Evolutionary conservation across 192 early-diverging fungal genomes (phyloP).

Genomic region (Entophlyctis luteolus): DNA sequence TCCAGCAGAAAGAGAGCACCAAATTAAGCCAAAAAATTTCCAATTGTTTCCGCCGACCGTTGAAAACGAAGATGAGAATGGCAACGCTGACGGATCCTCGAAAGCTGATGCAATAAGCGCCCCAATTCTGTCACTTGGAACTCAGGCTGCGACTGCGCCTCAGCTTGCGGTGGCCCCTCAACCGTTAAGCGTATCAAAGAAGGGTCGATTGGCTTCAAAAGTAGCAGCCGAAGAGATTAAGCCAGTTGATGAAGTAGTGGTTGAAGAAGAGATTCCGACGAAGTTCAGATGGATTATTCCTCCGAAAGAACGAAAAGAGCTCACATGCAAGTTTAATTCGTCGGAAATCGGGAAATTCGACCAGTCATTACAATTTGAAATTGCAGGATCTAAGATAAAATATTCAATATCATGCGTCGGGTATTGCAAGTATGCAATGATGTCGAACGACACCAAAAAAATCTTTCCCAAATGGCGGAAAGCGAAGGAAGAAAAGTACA

Average conservation of each 20-base stretch:
- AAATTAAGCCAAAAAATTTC: slow-evolving; percentile 25
- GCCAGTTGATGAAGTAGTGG: slow-evolving; percentile 39
- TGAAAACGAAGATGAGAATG: slow-evolving; percentile 39
- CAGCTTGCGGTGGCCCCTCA: neutral
- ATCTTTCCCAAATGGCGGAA: slow-evolving; percentile 51
- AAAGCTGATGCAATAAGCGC: too few relatives aligned
- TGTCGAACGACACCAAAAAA: slow-evolving; percentile 43
- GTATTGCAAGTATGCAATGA: slow-evolving; percentile 46
- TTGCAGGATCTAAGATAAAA: slow-evolving; percentile 37
- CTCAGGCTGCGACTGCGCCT: neutral
- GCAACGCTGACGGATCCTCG: too few relatives aligned
- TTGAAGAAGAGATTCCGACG: slow-evolving; percentile 38
- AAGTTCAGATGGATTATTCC: slow-evolving; percentile 50
- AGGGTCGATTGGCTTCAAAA: slow-evolving; percentile 23
- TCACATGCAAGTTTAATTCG: slow-evolving; percentile 47
- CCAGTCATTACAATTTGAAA: slow-evolving; percentile 46
- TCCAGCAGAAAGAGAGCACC: slow-evolving; percentile 36
- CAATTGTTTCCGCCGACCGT: slow-evolving; percentile 19
- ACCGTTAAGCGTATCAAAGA: slow-evolving; percentile 5
- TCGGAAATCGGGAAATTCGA: slow-evolving; percentile 52
- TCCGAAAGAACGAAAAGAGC: slow-evolving; percentile 48
- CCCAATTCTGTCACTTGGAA: neutral
- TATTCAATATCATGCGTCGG: slow-evolving; percentile 46
- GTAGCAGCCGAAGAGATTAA: slow-evolving; percentile 37
- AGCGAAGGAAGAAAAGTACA: slow-evolving; percentile 45